Conservation (phyloP, 441 rosid species). For the Jatropha multifida region DNA sequence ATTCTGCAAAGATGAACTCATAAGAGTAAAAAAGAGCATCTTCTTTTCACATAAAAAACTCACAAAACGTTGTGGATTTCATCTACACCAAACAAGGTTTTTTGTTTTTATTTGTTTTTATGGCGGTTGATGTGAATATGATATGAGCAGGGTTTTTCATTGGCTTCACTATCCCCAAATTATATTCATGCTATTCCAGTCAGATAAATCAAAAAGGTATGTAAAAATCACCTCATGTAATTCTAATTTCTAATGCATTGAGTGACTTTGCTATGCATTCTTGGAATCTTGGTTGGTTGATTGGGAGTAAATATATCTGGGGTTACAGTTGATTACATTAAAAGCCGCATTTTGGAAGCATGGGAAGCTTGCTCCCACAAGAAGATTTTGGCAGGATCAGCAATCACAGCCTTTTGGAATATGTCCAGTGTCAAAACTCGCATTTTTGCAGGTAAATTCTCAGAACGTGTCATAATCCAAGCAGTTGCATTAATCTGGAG, state of each 20-base stretch:
- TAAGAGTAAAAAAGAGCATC: no score
- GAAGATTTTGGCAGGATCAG: slow-evolving; percentile 77
- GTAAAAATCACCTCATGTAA: neutral
- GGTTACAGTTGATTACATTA: slow-evolving; percentile 52
- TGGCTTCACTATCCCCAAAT: slow-evolving; percentile 74
- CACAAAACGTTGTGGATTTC: no score
- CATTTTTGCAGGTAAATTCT: slow-evolving; percentile 55
- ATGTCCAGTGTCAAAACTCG: slow-evolving; percentile 74
- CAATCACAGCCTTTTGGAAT: slow-evolving; percentile 86
- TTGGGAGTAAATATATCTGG: slow-evolving; percentile 13
- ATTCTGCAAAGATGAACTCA: no score
- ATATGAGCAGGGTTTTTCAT: slow-evolving; percentile 68
- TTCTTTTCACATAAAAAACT: no score
- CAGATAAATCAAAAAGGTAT: slow-evolving; percentile 65
- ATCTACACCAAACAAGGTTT: neutral
- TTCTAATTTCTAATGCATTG: neutral
- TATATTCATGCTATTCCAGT: slow-evolving; percentile 56
- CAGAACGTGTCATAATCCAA: neutral
- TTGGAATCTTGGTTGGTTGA: neutral
- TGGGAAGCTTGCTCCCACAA: slow-evolving; percentile 87
- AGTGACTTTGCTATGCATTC: neutral
- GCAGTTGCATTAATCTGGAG: neutral
- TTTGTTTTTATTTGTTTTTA: slow-evolving; percentile 2
- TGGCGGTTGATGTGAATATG: slow-evolving; percentile 7
- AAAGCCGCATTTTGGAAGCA: slow-evolving; percentile 46